phyloP scores from a whole-genome alignment of 148 eudicot species.

The Rhododendron ovatum region DNA sequence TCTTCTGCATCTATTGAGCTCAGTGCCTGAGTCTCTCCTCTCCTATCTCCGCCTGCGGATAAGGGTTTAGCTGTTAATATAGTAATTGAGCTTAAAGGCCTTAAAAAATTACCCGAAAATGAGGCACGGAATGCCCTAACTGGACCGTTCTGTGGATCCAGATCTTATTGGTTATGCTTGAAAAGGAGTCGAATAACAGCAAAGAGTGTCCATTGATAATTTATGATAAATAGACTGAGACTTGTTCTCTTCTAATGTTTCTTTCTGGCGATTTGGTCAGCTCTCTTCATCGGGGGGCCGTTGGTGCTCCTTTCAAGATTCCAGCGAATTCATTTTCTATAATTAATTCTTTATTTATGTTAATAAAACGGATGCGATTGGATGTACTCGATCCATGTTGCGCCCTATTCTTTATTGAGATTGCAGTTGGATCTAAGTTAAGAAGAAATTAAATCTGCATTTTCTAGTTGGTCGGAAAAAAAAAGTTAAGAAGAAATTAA shows the following conservation, averaged over 20 bases:
- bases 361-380: neutral
- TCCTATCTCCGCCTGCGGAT: no score
- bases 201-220: neutral
- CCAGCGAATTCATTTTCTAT: neutral
- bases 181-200: neutral
- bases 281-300: neutral
- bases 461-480: no score
- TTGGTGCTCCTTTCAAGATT: neutral
- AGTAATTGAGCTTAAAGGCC: no score
- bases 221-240: neutral
- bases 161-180: no score
- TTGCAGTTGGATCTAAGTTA: no score
- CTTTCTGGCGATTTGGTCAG: neutral
- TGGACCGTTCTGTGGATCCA: no score
- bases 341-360: neutral
- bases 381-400: neutral
- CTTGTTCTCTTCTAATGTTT: neutral
- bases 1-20: no score
- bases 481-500: no score
- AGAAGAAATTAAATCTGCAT: neutral
- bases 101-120: no score
- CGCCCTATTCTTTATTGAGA: neutral
- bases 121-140: no score
- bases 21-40: no score
- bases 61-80: no score